phyloP scores from a whole-genome alignment of 768 basidiomycete species.

The Boletus barrowsii region DNA sequence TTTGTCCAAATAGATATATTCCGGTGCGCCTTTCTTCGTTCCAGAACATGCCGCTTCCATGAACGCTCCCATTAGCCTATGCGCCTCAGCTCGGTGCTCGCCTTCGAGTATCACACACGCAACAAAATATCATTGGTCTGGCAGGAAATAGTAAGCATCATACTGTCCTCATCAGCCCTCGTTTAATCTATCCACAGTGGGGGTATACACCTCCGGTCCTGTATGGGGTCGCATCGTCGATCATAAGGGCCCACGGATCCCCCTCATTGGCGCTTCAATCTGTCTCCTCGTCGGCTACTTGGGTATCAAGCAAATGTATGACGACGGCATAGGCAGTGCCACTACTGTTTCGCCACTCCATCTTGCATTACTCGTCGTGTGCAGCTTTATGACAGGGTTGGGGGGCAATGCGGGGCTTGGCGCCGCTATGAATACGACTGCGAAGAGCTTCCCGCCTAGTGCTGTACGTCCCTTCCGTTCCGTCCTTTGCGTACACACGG shows the following conservation, averaged over 20 bases:
- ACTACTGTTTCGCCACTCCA: constrained; percentile 39
- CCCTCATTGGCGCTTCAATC: constrained; percentile 56
- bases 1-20: constrained; percentile 23
- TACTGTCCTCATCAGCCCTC: background rate
- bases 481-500: background rate
- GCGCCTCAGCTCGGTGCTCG: constrained; percentile 82
- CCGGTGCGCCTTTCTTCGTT: constrained; percentile 17
- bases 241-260: constrained; percentile 63
- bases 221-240: constrained; percentile 81
- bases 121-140: constrained; percentile 77
- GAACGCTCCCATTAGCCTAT: constrained; percentile 52
- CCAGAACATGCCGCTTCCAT: background rate
- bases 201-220: constrained; percentile 74
- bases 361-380: constrained; percentile 54
- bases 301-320: constrained; percentile 68
- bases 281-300: constrained; percentile 69
- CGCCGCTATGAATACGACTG: constrained; percentile 75
- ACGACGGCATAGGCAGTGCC: constrained; percentile 44
- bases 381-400: constrained; percentile 68
- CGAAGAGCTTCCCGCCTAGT: constrained; percentile 75
- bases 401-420: constrained; percentile 73
- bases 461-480: constrained; percentile 43
- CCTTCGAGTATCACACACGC: constrained; percentile 73
- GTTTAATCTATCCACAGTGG: constrained; percentile 43
- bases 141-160: constrained; percentile 63